Evolutionary conservation across 192 early-diverging fungal species (phyloP).

Genomic region (Umbelopsis sp.): DNA sequence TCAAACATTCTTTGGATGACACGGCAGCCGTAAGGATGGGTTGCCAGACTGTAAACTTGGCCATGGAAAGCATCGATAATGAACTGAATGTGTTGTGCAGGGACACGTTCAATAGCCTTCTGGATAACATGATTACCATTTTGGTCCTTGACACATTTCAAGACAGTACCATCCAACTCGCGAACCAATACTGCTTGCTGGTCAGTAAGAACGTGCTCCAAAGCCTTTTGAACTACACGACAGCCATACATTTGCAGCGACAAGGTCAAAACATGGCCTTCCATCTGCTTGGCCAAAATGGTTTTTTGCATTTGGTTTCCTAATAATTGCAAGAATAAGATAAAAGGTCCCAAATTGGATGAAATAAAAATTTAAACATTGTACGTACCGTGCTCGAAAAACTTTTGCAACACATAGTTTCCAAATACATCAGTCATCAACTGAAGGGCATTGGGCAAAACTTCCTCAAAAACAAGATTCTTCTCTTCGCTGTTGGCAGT

Average conservation of each 20-base stretch:
- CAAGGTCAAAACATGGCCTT: conserved; percentile 90
- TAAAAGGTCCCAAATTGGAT: neutral
- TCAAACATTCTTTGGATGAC: conserved; percentile 99
- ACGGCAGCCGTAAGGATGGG: conserved; percentile 98
- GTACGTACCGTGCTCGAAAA: conserved; percentile 90
- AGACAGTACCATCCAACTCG: conserved; percentile 93
- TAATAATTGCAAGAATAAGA: neutral
- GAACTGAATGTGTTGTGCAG: conserved; percentile 90
- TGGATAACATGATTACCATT: conserved; percentile 99
- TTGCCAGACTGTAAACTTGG: conserved; percentile 93
- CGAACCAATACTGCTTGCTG: conserved; percentile 90
- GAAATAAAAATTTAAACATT: neutral
- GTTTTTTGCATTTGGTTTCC: conserved; percentile 87
- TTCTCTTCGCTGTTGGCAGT: conserved; percentile 91
- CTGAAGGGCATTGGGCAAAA: conserved; percentile 86
- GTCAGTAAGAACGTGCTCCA: conserved; percentile 90
- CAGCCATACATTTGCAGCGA: conserved; percentile 99
- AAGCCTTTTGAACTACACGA: conserved; percentile 97
- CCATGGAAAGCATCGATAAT: conserved; percentile 98
- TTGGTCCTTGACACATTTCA: conserved; percentile 99
- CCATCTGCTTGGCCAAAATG: conserved; percentile 92
- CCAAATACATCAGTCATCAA: conserved; percentile 99
- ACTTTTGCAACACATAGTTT: conserved; percentile 99
- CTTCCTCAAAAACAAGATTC: conserved; percentile 96
- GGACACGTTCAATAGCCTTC: conserved; percentile 97